phyloP scores from a whole-genome alignment of 257 asterid species.

The Plantago ovata region DNA sequence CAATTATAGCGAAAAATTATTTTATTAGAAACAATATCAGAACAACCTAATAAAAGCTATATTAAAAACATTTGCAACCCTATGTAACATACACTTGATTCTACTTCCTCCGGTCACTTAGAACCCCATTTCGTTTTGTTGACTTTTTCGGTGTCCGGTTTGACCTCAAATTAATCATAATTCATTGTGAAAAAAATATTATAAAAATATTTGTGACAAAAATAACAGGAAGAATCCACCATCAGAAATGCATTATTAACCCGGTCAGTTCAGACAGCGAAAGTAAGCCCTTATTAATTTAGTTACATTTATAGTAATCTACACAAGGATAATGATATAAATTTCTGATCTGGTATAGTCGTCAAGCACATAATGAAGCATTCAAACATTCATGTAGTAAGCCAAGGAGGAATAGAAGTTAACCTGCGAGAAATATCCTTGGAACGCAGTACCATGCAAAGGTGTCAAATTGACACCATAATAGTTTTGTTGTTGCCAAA shows the following conservation, averaged over 20 bases:
- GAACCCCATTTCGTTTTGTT: too few species aligned
- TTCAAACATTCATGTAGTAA: background rate
- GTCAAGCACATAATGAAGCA: slow-evolving; percentile 12
- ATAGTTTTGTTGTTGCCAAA: slow-evolving; percentile 98
- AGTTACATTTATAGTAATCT: background rate
- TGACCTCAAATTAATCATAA: too few species aligned
- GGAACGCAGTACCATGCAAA: slow-evolving; percentile 83
- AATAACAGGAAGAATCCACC: too few species aligned
- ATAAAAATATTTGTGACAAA: too few species aligned
- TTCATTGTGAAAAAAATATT: too few species aligned
- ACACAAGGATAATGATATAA: background rate
- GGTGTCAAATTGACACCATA: slow-evolving; percentile 92
- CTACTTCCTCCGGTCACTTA: too few species aligned
- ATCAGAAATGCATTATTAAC: too few species aligned
- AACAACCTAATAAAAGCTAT: background rate
- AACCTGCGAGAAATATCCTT: slow-evolving; percentile 99
- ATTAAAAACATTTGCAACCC: background rate
- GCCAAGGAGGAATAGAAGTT: slow-evolving; percentile 11
- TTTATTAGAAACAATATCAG: background rate
- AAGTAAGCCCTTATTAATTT: background rate
- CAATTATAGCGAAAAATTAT: background rate
- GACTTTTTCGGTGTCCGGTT: too few species aligned
- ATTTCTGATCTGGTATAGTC: slow-evolving; percentile 3
- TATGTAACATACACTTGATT: background rate
- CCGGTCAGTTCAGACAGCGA: too few species aligned